A percentile compares a stretch with the other conserved stretches of the same genome.
These are phyloP conservation scores for Eucalyptus albens DNA, from an alignment of 345 rosid genomes.

Conservation along the genomic window DNA sequence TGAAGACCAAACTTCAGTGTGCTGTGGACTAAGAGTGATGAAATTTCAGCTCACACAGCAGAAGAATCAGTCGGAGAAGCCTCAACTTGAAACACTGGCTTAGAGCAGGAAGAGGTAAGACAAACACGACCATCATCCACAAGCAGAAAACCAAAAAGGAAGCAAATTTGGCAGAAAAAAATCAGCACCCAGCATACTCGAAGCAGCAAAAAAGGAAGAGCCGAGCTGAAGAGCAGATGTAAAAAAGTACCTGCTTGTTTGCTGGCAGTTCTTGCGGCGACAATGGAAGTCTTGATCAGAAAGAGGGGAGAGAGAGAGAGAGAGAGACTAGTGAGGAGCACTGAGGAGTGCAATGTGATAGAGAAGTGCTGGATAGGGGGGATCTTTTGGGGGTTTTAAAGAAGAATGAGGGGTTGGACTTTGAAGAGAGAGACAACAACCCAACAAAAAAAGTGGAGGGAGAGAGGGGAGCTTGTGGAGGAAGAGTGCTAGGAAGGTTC, in stretches of 20 bases:
- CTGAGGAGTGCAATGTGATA: neutral
- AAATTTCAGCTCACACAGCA: neutral
- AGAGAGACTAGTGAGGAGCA: neutral
- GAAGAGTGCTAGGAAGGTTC: conserved; percentile 56
- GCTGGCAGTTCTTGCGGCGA: neutral
- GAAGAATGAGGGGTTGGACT: neutral
- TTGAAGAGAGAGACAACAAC: neutral
- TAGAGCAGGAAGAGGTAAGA: neutral
- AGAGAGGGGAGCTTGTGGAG: neutral
- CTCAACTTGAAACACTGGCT: neutral
- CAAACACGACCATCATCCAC: neutral
- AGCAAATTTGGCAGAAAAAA: neutral
- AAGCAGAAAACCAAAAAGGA: neutral
- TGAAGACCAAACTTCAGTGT: neutral
- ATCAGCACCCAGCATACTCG: neutral
- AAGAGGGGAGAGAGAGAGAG: neutral
- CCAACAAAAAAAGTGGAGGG: neutral
- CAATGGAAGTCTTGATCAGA: neutral
- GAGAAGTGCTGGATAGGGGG: neutral
- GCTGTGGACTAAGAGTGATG: neutral
- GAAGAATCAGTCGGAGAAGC: neutral
- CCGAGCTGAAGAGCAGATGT: neutral
- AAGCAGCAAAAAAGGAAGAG: neutral
- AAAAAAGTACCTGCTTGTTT: neutral
- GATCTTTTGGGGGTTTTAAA: conserved; percentile 5